phyloP scores from a whole-genome alignment of 2,329 filamentous ascomycete genomes.

The Sordariomycetes sp. region DNA sequence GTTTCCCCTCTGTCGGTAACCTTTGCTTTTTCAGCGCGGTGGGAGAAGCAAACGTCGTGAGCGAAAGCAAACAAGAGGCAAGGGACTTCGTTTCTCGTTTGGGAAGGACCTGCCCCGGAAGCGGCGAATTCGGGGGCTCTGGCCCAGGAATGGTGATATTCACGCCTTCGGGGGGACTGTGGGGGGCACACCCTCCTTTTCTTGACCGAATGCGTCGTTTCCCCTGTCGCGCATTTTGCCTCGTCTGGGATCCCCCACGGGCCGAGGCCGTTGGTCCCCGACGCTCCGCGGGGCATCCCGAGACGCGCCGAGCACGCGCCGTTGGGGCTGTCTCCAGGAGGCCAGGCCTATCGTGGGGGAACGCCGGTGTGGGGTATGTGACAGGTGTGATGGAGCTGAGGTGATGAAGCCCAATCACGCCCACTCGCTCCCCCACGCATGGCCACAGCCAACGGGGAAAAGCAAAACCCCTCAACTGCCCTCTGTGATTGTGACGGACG shows the following conservation, averaged over 20 bases:
- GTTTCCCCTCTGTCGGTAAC: not conserved
- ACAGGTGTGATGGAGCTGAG: not conserved
- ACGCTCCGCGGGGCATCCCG: not conserved
- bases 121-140: too few relatives aligned
- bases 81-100: too few relatives aligned
- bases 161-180: too few relatives aligned
- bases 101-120: too few relatives aligned
- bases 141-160: too few relatives aligned
- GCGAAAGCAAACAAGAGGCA: not conserved
- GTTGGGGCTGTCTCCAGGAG: not conserved
- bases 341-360: not conserved
- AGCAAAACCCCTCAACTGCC: not conserved
- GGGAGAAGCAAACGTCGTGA: not conserved
- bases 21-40: not conserved
- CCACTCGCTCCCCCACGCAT: not conserved
- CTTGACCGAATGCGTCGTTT: too few relatives aligned
- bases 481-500: not conserved
- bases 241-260: not conserved
- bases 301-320: not conserved
- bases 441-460: not conserved
- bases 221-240: not conserved
- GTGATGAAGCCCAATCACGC: not conserved
- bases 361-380: not conserved
- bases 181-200: too few relatives aligned
- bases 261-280: not conserved